These are phyloP conservation scores for Ogataea nitratoaversa DNA, from an alignment of 805 yeast species.

Conservation along the genomic window DNA sequence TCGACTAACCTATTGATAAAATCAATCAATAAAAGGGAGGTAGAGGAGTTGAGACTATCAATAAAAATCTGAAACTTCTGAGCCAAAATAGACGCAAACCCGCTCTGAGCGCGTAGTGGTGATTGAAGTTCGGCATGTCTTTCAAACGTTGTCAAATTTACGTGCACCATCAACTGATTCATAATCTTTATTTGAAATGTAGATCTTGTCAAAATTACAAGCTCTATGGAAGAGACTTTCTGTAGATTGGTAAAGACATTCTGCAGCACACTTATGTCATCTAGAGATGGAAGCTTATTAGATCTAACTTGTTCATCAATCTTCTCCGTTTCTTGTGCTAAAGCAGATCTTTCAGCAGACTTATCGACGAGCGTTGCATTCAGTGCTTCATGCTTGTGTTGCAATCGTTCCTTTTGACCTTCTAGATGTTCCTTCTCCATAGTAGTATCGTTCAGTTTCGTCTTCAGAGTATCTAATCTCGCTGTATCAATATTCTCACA, in stretches of 20 bases:
- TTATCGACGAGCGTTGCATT: neutral
- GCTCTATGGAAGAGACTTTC: constrained; percentile 6
- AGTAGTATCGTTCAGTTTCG: neutral
- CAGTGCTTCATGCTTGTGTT: neutral
- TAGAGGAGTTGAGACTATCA: neutral
- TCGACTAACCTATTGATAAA: neutral
- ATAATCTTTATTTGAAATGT: neutral
- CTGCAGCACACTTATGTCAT: constrained; percentile 10
- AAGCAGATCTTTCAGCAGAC: neutral
- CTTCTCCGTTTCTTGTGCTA: constrained; percentile 1
- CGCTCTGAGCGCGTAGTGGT: neutral
- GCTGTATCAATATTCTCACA: constrained; percentile 9
- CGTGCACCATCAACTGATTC: neutral
- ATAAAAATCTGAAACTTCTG: neutral
- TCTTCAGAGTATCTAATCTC: constrained; percentile 6
- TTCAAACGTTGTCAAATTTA: neutral
- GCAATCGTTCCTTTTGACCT: neutral
- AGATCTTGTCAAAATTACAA: constrained; percentile 6
- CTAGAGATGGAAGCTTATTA: constrained; percentile 16
- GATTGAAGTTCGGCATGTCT: neutral
- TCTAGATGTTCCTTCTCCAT: neutral
- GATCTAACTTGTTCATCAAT: constrained; percentile 5
- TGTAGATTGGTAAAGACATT: constrained; percentile 12
- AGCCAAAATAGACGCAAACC: neutral
- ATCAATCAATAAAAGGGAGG: neutral